phyloP scores from a whole-genome alignment of 225 moss, liverwort and hornwort species.

The Neckera pumila region DNA sequence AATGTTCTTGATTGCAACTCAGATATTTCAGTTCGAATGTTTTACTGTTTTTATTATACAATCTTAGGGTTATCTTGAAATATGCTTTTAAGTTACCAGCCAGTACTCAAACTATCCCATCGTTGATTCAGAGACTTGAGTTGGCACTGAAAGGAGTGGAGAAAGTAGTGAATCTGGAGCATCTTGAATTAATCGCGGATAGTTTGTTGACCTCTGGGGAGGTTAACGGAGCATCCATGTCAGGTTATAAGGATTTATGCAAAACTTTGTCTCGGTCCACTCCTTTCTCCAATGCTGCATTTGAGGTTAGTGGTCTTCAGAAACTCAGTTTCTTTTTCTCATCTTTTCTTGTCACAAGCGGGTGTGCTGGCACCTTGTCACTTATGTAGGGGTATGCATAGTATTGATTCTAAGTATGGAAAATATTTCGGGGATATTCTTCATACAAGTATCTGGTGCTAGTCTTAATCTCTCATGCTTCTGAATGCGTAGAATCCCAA shows the following conservation, averaged over 20 bases:
- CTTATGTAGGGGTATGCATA: neutral
- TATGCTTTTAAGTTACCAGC: neutral
- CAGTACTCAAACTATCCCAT: neutral
- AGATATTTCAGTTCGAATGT: neutral
- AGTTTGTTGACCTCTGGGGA: conserved; percentile 57
- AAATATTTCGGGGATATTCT: neutral
- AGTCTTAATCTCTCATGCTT: neutral
- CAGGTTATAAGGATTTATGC: conserved; percentile 65
- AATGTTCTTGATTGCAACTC: neutral
- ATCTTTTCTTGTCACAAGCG: neutral
- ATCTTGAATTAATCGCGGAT: conserved; percentile 73
- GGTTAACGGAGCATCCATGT: conserved; percentile 45
- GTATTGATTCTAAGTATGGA: neutral
- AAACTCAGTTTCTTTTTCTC: neutral
- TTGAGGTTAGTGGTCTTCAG: conserved; percentile 19
- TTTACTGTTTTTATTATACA: neutral
- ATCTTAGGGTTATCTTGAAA: neutral
- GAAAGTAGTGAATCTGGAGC: conserved; percentile 50
- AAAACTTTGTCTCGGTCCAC: conserved; percentile 15
- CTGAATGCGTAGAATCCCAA: conserved; percentile 52
- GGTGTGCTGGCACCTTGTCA: neutral
- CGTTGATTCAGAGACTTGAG: conserved; percentile 52
- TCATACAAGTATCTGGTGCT: neutral
- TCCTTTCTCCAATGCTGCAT: conserved; percentile 33
- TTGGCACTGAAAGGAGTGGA: conserved; percentile 73